Evolutionary conservation across 2,329 filamentous ascomycete species (phyloP), one percentile per base, ranked within the genome.

Genomic region (Fonsecaea nubica): DNA sequence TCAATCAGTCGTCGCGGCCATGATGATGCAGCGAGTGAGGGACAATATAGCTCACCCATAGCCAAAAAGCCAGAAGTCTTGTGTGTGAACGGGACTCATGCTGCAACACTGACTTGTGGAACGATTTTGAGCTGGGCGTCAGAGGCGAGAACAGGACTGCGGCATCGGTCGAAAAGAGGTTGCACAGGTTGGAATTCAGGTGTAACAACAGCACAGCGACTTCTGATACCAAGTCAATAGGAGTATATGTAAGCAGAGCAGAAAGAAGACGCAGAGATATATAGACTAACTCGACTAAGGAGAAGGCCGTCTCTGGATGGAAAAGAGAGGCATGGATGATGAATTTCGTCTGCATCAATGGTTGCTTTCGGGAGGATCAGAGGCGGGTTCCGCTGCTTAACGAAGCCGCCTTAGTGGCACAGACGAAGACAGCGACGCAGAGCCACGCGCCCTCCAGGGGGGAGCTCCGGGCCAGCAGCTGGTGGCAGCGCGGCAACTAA

Each of bases 1-100:
- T 32, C 32, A 50, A 55, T 61, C 18, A 67, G 71, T 57, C 70
- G 52, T 21, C n/a, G 25, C 9, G 13, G 18, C 33, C 13, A 32
- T 18, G 69, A 45, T 56, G 61, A 53, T 13, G 54, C 38, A 21
- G 32, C 18, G n/a, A 35, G 21, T 45, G 25, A 36, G 25, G 18
- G 40, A 18, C n/a, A 13, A 38, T 25, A 8, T 18, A 55, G 58
- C 67, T 48, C 83, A 97, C 94, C 94, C 95, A 76, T 98, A 99
- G 69, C 95, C 95, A 79, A 97, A 98, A 54, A 99, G 84, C 95
- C 95, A 99, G 74, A 98, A 93, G 76, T 96, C 92, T 40, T 86
- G 82, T 30, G 81, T 72, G 18, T 53, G 21, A 9, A 58, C 52
- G 10, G 58, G 56, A 38, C 58, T 62, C 67, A 63, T 65, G 32